Base-by-base conservation (phyloP, 805 yeast genomes). In the Zygotorulaspora florentina region DNA sequence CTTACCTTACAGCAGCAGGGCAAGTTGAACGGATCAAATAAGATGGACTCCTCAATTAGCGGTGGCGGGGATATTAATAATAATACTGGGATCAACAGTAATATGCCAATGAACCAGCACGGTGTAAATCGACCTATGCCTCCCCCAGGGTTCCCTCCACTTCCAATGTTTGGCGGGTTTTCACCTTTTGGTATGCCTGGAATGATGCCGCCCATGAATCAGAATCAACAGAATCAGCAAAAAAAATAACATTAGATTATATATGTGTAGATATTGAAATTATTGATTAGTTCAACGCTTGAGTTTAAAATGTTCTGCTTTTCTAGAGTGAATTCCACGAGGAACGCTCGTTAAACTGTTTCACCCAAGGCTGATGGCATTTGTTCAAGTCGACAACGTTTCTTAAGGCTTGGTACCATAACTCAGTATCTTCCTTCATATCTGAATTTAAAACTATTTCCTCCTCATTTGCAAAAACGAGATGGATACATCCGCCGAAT, bases 361-460 rank as follows among this genome's bases (percentile, higher is more conserved):
- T 75, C 12, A 80, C 81, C 86, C 86, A 81, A 1, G 76, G 83
- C 51, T 80, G 80, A 43, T 83, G 77, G 57, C 77, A 75, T 52
- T 68, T 71, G 62, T 81, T 81, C 53, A 75, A 68, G 44, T 70
- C 71, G 10, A 83, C 74, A 15, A 84, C 76, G 40, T 70, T 70
- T 47, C 81, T 81, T 46, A 90, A 64, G 1, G 73, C 64, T 3
- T 64, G 55, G 42, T 84, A 75, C 98, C 97, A 91, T 43, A 70
- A 68, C 27, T 66, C 60, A 66, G 81, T 84, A 39, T 80, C 84
- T 13, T 64, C 70, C 38, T 69, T 73, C 36, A 81, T 78, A 43
- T 87, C 93, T 13, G 96, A 91, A n/a, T 86, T 87, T 64, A 91
- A 87, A 52, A 81, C 86, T 42, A 90, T 85, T 3, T 78, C 70